Evolutionary conservation across 139 green algal species (phyloP).

Genomic region (Micractinium conductrix): DNA sequence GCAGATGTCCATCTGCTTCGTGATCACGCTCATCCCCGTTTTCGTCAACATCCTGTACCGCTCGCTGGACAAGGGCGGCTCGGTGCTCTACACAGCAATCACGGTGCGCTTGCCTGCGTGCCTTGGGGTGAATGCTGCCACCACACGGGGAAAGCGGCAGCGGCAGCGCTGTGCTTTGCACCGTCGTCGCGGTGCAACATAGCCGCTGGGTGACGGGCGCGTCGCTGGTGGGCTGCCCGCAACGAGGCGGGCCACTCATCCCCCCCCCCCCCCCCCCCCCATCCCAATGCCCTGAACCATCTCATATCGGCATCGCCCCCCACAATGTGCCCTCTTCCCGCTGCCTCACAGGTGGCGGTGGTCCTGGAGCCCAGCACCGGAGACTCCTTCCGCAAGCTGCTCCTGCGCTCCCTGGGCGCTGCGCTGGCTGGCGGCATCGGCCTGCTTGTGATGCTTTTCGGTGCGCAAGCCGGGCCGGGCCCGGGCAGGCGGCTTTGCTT

Average conservation of each 20-base stretch:
- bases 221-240: too few species aligned
- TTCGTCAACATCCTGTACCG: not conserved
- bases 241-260: too few species aligned
- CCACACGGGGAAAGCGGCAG: too few species aligned
- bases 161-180: too few species aligned
- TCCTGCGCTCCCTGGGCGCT: slow-evolving; percentile 2
- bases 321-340: not conserved
- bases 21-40: not conserved
- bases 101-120: not conserved
- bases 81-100: not conserved
- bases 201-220: too few species aligned
- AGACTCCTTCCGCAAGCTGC: slow-evolving; percentile 24
- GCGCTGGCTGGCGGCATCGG: slow-evolving; percentile 11
- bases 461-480: not conserved
- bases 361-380: slow-evolving; percentile 35
- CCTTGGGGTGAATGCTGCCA: too few species aligned
- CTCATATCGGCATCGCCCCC: too few species aligned
- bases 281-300: too few species aligned
- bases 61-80: not conserved
- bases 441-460: not conserved
- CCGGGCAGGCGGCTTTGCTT: not conserved
- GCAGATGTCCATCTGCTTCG: not conserved
- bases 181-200: too few species aligned
- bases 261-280: too few species aligned
- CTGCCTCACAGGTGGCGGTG: slow-evolving; percentile 15